Evolutionary conservation across 1,284 basidiomycete genomes (phyloP), one percentile per base, ranked within the genome.

Genomic region (Naganishia albida): DNA sequence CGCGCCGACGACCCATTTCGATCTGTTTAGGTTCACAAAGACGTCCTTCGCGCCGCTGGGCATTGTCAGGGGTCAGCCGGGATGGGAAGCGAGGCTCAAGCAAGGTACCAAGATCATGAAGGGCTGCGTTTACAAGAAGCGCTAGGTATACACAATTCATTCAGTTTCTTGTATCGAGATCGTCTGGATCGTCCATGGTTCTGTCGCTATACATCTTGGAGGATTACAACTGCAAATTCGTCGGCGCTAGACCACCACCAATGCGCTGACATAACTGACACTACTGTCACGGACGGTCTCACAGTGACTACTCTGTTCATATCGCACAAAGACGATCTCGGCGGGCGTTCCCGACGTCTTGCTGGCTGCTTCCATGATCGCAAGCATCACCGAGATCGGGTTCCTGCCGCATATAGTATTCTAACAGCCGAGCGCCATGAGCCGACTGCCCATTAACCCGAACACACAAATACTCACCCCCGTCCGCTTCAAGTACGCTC

Each of bases 331-430:
- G 67, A 86, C 84, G 51, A 76, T 75, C 43, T 72, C 67, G 4
- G 74, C 71, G 43, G 71, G 67, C 16, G 38, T 48, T 18, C 63
- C 74, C 59, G 80, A 77, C 44, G 82, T 79, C 54, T 79, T 79
- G 74, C 91, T 85, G 30, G 94, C 74, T 6, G 80, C 78, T 1
- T 85, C 74, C 42, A 97, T 76, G 2, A 92, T 88, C 4, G 88
- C 88, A 4, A 99, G 81, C 4, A 99, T 81, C 0, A 98, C 89
- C 0, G 93, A 91, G 67, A 99, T 97, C 0, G 96, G 93, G 74
- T 97, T 93, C 56, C 93, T 82, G 0, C 96, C 95, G 72, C 96
- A 99, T 49, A 99, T 95, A 0, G 96, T 99, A 79, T 99, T 99
- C 81, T 88, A 86, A 3, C 18, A 59, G 15, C 20, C 18, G 30